Evolutionary conservation across 2,329 filamentous ascomycete species (phyloP).

Genomic region (Endoconidiophora polonica): DNA sequence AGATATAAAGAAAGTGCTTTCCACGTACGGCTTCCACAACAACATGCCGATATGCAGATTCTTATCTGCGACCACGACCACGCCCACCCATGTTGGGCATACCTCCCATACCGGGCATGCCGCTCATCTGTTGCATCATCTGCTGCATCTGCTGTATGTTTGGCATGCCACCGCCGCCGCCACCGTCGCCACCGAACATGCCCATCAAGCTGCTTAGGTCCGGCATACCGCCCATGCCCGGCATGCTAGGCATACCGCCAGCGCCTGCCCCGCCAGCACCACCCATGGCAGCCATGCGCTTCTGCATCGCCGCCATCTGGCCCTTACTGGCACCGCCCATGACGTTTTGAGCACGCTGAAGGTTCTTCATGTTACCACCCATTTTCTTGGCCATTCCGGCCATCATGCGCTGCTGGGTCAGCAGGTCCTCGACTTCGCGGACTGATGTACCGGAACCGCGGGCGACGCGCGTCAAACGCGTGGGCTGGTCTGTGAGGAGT

Average conservation of each 20-base stretch:
- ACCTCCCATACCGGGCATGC: slow-evolving; percentile 20
- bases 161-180: slow-evolving; percentile 42
- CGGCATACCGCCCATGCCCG: slow-evolving; percentile 51
- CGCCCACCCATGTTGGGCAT: slow-evolving; percentile 15
- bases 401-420: slow-evolving; percentile 99
- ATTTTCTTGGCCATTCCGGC: slow-evolving; percentile 98
- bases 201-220: slow-evolving; percentile 81
- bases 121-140: slow-evolving; percentile 57
- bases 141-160: slow-evolving; percentile 66
- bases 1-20: background rate
- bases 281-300: slow-evolving; percentile 92
- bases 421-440: slow-evolving; percentile 80
- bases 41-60: too few species aligned
- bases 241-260: slow-evolving; percentile 29
- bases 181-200: slow-evolving; percentile 63
- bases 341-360: slow-evolving; percentile 81
- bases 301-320: slow-evolving; percentile 93
- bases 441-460: slow-evolving; percentile 82
- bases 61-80: slow-evolving; percentile 9
- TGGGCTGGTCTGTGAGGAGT: slow-evolving; percentile 80
- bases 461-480: slow-evolving; percentile 81
- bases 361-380: slow-evolving; percentile 94
- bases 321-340: slow-evolving; percentile 84
- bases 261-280: slow-evolving; percentile 37
- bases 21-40: background rate